Conservation (phyloP, 352 stramenopile species). For the Pythium oligandrum region DNA sequence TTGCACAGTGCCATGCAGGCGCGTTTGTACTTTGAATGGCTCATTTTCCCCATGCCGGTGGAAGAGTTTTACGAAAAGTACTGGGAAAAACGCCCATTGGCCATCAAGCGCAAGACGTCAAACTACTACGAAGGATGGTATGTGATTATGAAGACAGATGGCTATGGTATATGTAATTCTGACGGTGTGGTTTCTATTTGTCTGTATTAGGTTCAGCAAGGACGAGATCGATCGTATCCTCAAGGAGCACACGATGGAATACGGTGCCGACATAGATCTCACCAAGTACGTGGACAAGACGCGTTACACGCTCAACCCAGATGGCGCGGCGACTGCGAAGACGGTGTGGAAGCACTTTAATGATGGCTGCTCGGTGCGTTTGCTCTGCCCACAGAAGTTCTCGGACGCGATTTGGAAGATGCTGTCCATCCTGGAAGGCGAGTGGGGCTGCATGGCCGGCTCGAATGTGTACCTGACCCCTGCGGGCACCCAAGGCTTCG, state of each 20-base stretch:
- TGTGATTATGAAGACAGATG: slow-evolving; percentile 8
- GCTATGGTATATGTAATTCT: neutral
- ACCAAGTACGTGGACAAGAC: slow-evolving; percentile 87
- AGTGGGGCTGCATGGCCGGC: slow-evolving; percentile 93
- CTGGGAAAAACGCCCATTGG: slow-evolving; percentile 91
- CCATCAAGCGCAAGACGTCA: slow-evolving; percentile 63
- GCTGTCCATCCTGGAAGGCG: slow-evolving; percentile 90
- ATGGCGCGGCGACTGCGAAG: slow-evolving; percentile 46
- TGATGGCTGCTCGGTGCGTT: slow-evolving; percentile 86
- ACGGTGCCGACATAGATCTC: slow-evolving; percentile 80
- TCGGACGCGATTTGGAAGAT: slow-evolving; percentile 82
- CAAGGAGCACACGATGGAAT: slow-evolving; percentile 70
- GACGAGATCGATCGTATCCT: slow-evolving; percentile 70
- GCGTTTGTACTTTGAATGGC: slow-evolving; percentile 78
- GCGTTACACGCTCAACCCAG: slow-evolving; percentile 64
- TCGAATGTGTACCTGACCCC: slow-evolving; percentile 94
- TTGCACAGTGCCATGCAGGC: slow-evolving; percentile 67
- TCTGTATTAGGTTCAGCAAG: slow-evolving; percentile 41
- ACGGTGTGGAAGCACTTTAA: slow-evolving; percentile 79
- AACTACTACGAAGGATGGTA: slow-evolving; percentile 78
- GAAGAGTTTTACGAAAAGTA: slow-evolving; percentile 92
- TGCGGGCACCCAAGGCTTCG: slow-evolving; percentile 91
- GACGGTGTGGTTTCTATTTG: neutral
- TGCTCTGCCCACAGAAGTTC: slow-evolving; percentile 94
- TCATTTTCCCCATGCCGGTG: slow-evolving; percentile 76